phyloP scores from a whole-genome alignment of 2,329 filamentous ascomycete species.

The Delphinella strobiligena region DNA sequence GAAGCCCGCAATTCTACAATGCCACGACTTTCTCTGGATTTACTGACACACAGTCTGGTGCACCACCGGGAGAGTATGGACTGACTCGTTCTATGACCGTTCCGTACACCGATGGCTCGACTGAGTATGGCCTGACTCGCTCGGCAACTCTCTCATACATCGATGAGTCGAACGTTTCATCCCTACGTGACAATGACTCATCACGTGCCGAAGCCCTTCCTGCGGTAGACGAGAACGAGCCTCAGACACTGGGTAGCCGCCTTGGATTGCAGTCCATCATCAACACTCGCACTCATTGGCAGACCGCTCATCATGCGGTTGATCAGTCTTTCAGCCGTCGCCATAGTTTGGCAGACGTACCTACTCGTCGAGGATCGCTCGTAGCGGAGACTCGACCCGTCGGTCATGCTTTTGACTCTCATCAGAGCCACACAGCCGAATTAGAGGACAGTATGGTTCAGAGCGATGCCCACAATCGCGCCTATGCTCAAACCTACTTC shows the following conservation, averaged over 20 bases:
- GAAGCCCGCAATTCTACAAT: constrained; percentile 3
- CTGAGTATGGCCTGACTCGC: too few species aligned
- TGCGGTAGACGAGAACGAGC: too few species aligned
- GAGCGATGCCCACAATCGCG: constrained; percentile 9
- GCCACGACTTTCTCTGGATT: not conserved
- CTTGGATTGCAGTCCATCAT: too few species aligned
- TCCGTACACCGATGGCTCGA: too few species aligned
- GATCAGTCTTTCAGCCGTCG: constrained; percentile 63
- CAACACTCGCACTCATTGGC: too few species aligned
- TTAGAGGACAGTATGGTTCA: constrained; percentile 7
- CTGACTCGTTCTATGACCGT: too few species aligned
- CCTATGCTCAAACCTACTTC: constrained; percentile 12
- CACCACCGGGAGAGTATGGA: too few species aligned
- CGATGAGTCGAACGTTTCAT: too few species aligned
- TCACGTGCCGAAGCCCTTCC: too few species aligned
- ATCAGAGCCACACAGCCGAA: not conserved
- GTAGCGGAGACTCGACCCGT: constrained; percentile 9
- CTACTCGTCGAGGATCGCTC: constrained; percentile 24
- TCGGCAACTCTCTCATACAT: too few species aligned
- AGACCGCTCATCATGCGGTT: constrained; percentile 51
- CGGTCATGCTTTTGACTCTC: not conserved
- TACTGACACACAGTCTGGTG: constrained; percentile 20
- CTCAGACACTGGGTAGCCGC: too few species aligned
- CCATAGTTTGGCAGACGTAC: constrained; percentile 56
- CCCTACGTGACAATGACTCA: too few species aligned